Base-by-base conservation (phyloP, 2,329 filamentous ascomycete genomes). In the Calonectria hawksworthii region DNA sequence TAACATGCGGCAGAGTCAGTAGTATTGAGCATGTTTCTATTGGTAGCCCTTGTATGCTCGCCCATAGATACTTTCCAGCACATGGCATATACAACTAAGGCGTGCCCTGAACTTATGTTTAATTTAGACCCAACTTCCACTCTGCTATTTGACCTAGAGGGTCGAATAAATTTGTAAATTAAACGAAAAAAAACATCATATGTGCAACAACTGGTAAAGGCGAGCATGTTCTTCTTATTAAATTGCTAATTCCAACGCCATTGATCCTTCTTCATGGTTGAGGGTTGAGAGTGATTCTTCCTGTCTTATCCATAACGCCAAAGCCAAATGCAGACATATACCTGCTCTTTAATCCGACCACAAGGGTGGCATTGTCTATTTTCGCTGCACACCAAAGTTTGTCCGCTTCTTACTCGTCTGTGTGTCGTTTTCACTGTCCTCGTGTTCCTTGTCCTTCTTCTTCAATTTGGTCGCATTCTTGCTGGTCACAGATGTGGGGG, bases 391-490 rank as follows among this genome's bases (percentile, higher is more conserved):
- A 21, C 90, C 90, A 81, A 92, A 92, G 79, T 90, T 90, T 3
- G 90, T 92, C 75, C 91, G 86, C 70, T 90, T 89, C 83, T 92
- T 92, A 52, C 83, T 83, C 63, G 85, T 82, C 72, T 89, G 88
- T 64, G 86, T 85, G 71, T 93, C 91, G 28, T 88, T 90, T 83
- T 93, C 92, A 83, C 91, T 93, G 73, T 93, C 92, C 32, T 90
- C 86, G 36, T 85, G 86, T 77, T 86, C 87, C 80, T 89, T 90
- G 77, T 86, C 87, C 80, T 89, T 90, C 82, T 89, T 89, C 82
- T 89, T 89, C 77, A 89, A 88, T 83, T 91, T 92, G 78, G 83
- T 88, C 52, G 83, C 81, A 50, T 81, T 86, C 77, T 86, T 89
- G 66, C 83, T 86, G 11, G 87, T 88, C 18, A 87, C 86, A 44